These are phyloP conservation scores for Trichoderma aggressivum DNA, from an alignment of 2,329 filamentous ascomycete genomes.

Conservation along the genomic window DNA sequence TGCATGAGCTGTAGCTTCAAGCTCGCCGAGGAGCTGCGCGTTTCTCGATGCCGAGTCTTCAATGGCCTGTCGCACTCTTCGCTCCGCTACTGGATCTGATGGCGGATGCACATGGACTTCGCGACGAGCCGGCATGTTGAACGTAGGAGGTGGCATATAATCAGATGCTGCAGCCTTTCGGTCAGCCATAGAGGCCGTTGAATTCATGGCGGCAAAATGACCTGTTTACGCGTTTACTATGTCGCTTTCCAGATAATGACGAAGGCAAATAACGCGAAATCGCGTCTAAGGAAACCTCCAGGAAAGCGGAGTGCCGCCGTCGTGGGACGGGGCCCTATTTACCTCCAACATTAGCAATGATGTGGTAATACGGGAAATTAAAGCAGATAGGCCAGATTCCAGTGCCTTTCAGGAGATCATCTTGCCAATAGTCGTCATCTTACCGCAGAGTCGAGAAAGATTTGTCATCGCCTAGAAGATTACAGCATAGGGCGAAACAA, in stretches of 20 bases:
- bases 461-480: constrained; percentile 9
- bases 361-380: neutral
- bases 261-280: neutral
- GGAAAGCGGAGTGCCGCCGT: neutral
- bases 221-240: neutral
- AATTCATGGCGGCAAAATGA: neutral
- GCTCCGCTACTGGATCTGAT: constrained; percentile 3
- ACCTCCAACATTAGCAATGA: neutral
- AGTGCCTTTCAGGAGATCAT: neutral
- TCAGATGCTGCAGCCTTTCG: neutral
- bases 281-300: neutral
- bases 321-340: neutral
- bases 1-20: constrained; percentile 3
- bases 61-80: constrained; percentile 30
- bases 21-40: constrained; percentile 14
- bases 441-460: neutral
- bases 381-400: neutral
- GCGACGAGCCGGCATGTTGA: neutral
- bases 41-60: constrained; percentile 8
- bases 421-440: neutral
- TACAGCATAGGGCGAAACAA: neutral
- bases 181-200: neutral
- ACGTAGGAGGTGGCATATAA: neutral
- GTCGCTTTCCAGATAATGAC: neutral
- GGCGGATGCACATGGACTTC: neutral